Base-by-base conservation (phyloP, 176 grass and related monocot genomes). In the Triticum dicoccoides region DNA sequence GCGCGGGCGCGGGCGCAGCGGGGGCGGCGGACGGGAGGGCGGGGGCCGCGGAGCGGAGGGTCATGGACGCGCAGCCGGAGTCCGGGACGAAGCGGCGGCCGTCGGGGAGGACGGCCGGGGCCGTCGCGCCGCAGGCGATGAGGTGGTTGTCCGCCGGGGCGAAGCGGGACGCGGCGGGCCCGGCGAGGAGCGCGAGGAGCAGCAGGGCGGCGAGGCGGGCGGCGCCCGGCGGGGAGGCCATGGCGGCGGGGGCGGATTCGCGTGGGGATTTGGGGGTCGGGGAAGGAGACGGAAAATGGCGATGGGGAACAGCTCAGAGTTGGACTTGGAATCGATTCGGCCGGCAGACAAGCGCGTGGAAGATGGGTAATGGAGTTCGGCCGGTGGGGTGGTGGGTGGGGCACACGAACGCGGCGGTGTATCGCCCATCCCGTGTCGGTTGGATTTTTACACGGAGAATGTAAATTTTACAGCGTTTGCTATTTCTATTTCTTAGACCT, bases 101-200 rank as follows among this genome's bases (percentile, higher is more conserved):
- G 88, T 93, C 96, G n/a, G 79, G 88, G 37, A 96, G 84, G 23
- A 79, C 61, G 32, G 51, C 70, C 32, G 93, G 76, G 23, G 61
- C 81, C 10, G 65, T 64, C 41, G 93, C 80, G 20, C 93, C 96
- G 81, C 96, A 98, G 61, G 93, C 88, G 81, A 98, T 65, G 47
- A 98, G 96, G 91, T 96, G 92, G 90, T 92, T 91, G 76, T 96
- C 96, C 25, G 5, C 47, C 37, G 96, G 96, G 15, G 86, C 71
- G 84, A 88, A 98, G 18, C 84, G 84, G 41, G 87, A 82, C 8
- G 87, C 70, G 34, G 78, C 83, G 23, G 73, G 12, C 56, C 33
- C 35, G 87, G 65, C 66, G 44, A 83, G 32, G 61, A 89, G 82
- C 68, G 85, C 32, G 88, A 64, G 25, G 61, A 90, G 17, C 45